A percentile compares a stretch with the other conserved stretches of the same genome.
Evolutionary conservation across 2,329 filamentous ascomycete species (phyloP).

Genomic region (Penicillium sp.): DNA sequence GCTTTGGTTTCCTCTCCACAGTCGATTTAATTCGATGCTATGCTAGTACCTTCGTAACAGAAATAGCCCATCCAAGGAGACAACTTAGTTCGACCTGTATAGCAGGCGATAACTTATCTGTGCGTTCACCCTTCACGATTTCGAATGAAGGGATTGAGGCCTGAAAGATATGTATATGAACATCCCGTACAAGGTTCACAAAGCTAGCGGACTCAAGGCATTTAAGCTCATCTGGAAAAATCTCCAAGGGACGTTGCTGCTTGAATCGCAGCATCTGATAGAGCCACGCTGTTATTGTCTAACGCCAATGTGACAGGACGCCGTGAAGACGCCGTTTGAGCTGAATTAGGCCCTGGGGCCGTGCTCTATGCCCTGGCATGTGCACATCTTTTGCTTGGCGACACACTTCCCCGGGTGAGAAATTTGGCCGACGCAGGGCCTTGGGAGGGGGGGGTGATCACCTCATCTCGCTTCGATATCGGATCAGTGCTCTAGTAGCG

Average conservation of each 20-base stretch:
- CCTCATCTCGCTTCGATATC: slow-evolving; percentile 27
- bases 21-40: not conserved
- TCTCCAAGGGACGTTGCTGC: too few relatives aligned
- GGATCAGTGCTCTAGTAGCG: slow-evolving; percentile 18
- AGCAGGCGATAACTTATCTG: too few relatives aligned
- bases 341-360: not conserved
- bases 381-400: slow-evolving; percentile 32
- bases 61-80: too few relatives aligned
- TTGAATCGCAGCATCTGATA: not conserved
- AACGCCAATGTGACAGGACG: not conserved
- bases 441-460: slow-evolving; percentile 36
- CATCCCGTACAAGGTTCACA: too few relatives aligned
- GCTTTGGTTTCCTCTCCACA: not conserved
- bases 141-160: too few relatives aligned
- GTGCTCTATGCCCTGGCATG: slow-evolving; percentile 48
- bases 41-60: not conserved
- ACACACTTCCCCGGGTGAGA: slow-evolving; percentile 36
- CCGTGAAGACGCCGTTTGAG: not conserved
- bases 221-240: too few relatives aligned
- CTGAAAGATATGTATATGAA: too few relatives aligned
- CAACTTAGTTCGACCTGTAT: too few relatives aligned
- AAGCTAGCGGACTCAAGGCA: too few relatives aligned
- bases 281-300: too few relatives aligned
- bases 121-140: too few relatives aligned
- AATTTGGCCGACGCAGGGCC: slow-evolving; percentile 36